Base-by-base conservation (phyloP, 2,329 filamentous ascomycete genomes). In the Dothistroma pini region DNA sequence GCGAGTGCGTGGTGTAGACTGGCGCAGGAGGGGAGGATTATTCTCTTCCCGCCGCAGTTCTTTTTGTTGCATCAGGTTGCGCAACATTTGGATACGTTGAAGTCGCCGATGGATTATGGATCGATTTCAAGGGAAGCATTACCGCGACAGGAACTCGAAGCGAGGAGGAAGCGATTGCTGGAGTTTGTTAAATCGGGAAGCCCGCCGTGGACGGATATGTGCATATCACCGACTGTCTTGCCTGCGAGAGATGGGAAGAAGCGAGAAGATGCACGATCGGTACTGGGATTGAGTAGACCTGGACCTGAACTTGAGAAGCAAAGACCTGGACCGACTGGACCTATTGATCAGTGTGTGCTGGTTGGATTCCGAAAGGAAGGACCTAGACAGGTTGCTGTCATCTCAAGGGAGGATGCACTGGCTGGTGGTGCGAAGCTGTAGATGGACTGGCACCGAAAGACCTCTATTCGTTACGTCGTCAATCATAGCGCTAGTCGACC, bases 11-110 rank as follows among this genome's bases (percentile, higher is more conserved):
- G 93, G 89, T 79, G 96, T 21, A 75, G 78, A 5, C 81, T 84
- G 54, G 88, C 89, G 4, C 77, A 80, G 1, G 74, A 74, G 2
- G 87, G 86, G 31, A 82, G 89, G 44, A 86, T 97, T 62, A 89
- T 96, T 60, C 78, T 99, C 5, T 97, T 96, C 72, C 95, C 95
- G 4, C 95, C 95, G 0, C 95, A 97, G 72, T 89, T 88, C 72
- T 92, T 89, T 75, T 82, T 95, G 4, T 80, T 91, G 11, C 77
- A 81, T 35, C 76, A 89, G 22, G 66, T 73, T 0, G 72, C 72
- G 3, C 72, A 74, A 55, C 65, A 66, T 51, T 66, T 74, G 25
- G 72, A 74, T 56, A 60, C 63, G 12, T 59, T 74, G 14, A 59
- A 63, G 19, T 58, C 68, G 1, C 71, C 72, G 1, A 70, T 69